Evolutionary conservation across 331 rosid species (phyloP).

Genomic region (Dryas integrifolia): DNA sequence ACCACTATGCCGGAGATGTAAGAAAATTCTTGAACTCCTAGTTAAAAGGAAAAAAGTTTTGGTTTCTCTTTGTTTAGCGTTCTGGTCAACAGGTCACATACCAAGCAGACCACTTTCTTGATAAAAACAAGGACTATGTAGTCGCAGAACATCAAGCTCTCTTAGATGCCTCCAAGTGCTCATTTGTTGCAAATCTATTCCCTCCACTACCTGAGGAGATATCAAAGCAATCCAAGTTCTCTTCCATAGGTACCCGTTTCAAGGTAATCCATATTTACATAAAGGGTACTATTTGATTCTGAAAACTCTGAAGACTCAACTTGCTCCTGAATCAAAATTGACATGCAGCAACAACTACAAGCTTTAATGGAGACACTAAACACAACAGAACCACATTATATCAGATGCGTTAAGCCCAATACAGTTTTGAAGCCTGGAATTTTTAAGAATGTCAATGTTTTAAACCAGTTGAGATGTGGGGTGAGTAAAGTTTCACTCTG

Average conservation of each 20-base stretch:
- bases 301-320: slow-evolving; percentile 15
- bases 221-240: slow-evolving; percentile 79
- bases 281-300: slow-evolving; percentile 11
- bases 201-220: slow-evolving; percentile 78
- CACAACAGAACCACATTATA: slow-evolving; percentile 87
- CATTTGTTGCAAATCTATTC: slow-evolving; percentile 64
- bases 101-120: slow-evolving; percentile 76
- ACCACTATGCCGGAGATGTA: slow-evolving; percentile 90
- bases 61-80: slow-evolving; percentile 15
- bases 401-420: slow-evolving; percentile 87
- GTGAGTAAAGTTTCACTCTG: slow-evolving; percentile 38
- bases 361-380: slow-evolving; percentile 75
- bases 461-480: slow-evolving; percentile 82
- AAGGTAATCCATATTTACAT: slow-evolving; percentile 47
- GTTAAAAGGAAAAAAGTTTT: slow-evolving; percentile 13
- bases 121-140: slow-evolving; percentile 82
- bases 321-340: slow-evolving; percentile 30
- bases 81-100: slow-evolving; percentile 59
- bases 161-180: slow-evolving; percentile 60
- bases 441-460: slow-evolving; percentile 72
- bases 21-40: slow-evolving; percentile 27
- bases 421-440: slow-evolving; percentile 82
- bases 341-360: slow-evolving; percentile 77
- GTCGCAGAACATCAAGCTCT: slow-evolving; percentile 89
- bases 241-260: slow-evolving; percentile 76